Evolutionary conservation across 495 filamentous ascomycete genomes (phyloP), one percentile per base, ranked within the genome.

Genomic region (Talaromyces proteolyticus): DNA sequence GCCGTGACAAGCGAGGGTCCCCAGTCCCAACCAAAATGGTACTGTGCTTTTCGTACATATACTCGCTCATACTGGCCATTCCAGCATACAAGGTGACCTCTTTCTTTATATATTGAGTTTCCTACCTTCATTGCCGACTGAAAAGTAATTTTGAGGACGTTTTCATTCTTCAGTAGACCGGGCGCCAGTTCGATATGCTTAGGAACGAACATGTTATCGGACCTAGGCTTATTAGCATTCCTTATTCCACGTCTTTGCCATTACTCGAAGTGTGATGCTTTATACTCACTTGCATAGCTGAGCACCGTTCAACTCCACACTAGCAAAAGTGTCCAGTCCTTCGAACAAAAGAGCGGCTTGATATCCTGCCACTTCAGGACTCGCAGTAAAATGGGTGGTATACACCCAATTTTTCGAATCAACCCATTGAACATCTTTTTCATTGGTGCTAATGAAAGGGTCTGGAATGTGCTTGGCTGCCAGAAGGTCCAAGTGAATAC

Each of bases 11-110:
- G 64, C 0, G 75, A 69, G 38, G 86, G 87, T 36, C 86, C 86
- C 86, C 85, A 90, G 54, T 90, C 86, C 86, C 86, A 90, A 19
- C 86, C 86, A 80, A 87, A 89, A 59, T 88, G 84, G 55, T 89
- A 90, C 65, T 88, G 85, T 7, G 82, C 80, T 60, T 87, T 90
- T 60, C 82, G 73, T 7, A 87, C 82, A 29, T 77, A 81, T 43
- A 85, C 59, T 42, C 84, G 69, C 16, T 79, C 83, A 37, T 63
- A 77, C 54, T 87, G 83, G 3, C 83, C 85, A 55, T 87, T 87
- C 80, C 78, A 88, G 57, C 73, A 68, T 23, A 53, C 41, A 51
- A 73, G 68, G 24, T 65, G 54, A 6, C 62, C 57, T 49, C 70
- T 57, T 47, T 60, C 42, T 37, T 69, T 56, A 14, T 69, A 54